Base-by-base conservation (phyloP, 441 rosid species). In the Flueggea neowawraea region DNA sequence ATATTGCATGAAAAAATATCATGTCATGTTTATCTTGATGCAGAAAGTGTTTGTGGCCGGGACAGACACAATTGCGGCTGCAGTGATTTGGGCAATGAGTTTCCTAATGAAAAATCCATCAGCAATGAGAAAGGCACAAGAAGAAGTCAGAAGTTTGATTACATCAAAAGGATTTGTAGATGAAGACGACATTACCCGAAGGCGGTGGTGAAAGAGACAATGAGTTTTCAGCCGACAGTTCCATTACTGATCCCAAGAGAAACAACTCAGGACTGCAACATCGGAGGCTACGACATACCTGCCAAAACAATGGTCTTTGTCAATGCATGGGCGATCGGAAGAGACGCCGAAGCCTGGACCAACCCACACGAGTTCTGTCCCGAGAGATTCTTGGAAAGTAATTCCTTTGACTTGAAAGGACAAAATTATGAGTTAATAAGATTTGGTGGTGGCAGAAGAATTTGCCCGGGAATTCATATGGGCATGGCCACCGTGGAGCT, bases 311-410 rank as follows among this genome's bases (percentile, higher is more conserved):
- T 72, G 48, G 67, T 80, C 44, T 68, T 66, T 43, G 74, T 82
- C 16, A 80, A 82, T 54, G 69, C 62, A 39, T 75, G 78, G 78
- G 82, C 76, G 13, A 74, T 78, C 5, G 77, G 80, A 1, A 71
- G 78, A 12, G 76, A 78, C 39, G 73, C 82, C 0, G 43, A 53
- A 54, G 45, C 39, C 28, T 73, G 83, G 79, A 63, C 69, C 39
- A 69, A 73, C n/a, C 74, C 83, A 28, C 58, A 71, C 17, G 77
- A 71, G 48, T 78, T 78, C 63, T 4, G 22, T 12, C 80, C 78
- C 0, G 82, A 81, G 43, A 81, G 82, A 62, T 84, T 81, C 51
- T 17, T 65, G 62, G 77, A 61, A 9, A 64, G 33, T 44, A 9
- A 44, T 0, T 16, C n/a, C n/a, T n/a, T 70, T 58, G 75, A 72